Percentiles rank a stretch among this genome's conserved stretches.
Conservation (phyloP, 257 asterid genomes). For the Solanum peruvianum region DNA sequence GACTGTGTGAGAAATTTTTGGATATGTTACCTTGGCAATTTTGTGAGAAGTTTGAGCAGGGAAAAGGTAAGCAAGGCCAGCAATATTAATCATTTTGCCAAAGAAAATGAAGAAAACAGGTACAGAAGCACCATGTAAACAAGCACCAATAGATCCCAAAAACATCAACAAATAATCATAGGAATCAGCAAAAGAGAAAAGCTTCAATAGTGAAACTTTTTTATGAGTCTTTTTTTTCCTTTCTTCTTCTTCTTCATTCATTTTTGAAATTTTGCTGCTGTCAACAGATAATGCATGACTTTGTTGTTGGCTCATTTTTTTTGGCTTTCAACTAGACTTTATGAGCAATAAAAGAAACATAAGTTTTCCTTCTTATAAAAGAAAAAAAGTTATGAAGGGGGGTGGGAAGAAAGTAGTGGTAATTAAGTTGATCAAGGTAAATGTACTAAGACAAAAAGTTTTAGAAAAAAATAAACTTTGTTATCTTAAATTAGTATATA, state of each 20-base stretch:
- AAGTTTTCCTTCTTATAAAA: background rate
- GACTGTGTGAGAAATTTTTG: background rate
- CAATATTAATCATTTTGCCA: constrained; percentile 72
- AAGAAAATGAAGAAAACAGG: constrained; percentile 95
- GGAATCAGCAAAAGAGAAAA: constrained; percentile 65
- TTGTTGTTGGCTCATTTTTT: constrained; percentile 3
- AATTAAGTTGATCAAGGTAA: background rate
- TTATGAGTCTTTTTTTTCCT: constrained; percentile 2
- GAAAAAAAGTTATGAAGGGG: background rate
- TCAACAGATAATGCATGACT: constrained; percentile 2
- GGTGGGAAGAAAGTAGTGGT: background rate
- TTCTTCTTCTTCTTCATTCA: background rate
- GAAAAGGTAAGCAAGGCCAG: constrained; percentile 81
- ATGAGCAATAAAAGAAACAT: background rate
- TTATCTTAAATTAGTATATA: no score
- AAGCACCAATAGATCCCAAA: constrained; percentile 72
- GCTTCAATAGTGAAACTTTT: constrained; percentile 35
- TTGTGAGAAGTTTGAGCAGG: constrained; percentile 73
- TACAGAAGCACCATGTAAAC: constrained; percentile 90
- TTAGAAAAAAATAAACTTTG: no score
- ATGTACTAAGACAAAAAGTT: no score
- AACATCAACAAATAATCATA: constrained; percentile 69
- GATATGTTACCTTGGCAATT: constrained; percentile 60
- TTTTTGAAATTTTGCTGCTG: background rate
- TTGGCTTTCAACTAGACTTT: background rate